Base-by-base conservation (phyloP, 257 asterid species). In the Solanum ossicruentum region DNA sequence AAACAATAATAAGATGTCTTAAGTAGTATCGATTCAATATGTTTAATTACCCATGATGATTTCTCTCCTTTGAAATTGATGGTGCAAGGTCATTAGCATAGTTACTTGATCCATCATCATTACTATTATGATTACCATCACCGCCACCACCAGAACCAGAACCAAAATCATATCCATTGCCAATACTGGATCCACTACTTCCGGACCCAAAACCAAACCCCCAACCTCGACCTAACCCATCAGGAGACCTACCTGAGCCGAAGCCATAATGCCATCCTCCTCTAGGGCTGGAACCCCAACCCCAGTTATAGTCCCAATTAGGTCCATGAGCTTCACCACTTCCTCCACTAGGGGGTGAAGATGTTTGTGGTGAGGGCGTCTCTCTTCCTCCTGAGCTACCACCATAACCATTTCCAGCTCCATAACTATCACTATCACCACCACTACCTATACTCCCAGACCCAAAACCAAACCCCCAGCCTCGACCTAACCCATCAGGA, bases 261-360 rank as follows among this genome's bases (percentile, higher is more conserved):
- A 89, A 84, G 17, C 93, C 93, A 52, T 83, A 87, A 6, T 90
- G 89, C 90, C 90, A 87, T 18, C 93, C 89, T 4, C 43, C 86
- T 18, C 86, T 84, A 2, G 91, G 93, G 56, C 87, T 86, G 10
- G 91, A 80, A 63, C 91, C 90, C 93, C 93, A 89, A 23, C 89
- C 91, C 93, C 93, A 87, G 61, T 23, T 81, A 54, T 85, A 88
- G 56, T 87, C 86, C 89, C 90, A 75, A 54, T 84, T 87, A 0
- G 90, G 49, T 17, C 89, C 89, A 75, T 81, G 91, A 28, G 78
- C 90, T 8, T 88, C 85, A 54, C 91, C 90, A 10, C 84, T 80
- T 23, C 60, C 86, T 18, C 86, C 56, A 3, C 77, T 49, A 17
- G 82, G 32, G 86, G 56, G 7, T 15, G 86, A 47, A 7, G 81